A percentile compares a stretch with the other conserved stretches of the same genome.
Evolutionary conservation across 495 filamentous ascomycete genomes (phyloP).

Genomic region (Aspergillus asperescens): DNA sequence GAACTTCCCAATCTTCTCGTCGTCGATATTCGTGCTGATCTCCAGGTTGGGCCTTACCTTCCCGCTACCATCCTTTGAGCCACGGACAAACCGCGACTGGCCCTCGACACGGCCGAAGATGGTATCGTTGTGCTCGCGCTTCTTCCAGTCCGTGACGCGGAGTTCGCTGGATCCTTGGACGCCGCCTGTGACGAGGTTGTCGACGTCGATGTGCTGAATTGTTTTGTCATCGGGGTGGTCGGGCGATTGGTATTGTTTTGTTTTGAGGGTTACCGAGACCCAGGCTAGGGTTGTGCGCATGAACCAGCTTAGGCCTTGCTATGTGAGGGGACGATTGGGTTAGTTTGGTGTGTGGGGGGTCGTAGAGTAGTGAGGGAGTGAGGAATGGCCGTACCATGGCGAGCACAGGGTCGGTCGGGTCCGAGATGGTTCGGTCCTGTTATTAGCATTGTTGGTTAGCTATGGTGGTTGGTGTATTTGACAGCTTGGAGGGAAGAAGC

Average conservation of each 20-base stretch:
- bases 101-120: constrained; percentile 73
- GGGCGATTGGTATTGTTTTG: constrained; percentile 65
- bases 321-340: neutral
- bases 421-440: constrained; percentile 77
- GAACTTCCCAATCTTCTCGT: constrained; percentile 43
- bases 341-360: constrained; percentile 16
- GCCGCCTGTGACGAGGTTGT: constrained; percentile 71
- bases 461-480: neutral
- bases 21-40: constrained; percentile 29
- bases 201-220: constrained; percentile 71
- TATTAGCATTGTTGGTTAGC: neutral
- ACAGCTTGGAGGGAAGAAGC: neutral
- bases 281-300: constrained; percentile 68
- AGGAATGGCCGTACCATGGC: constrained; percentile 44
- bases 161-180: constrained; percentile 66
- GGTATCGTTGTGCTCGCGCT: constrained; percentile 68
- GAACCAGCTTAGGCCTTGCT: constrained; percentile 81
- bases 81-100: constrained; percentile 50
- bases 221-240: constrained; percentile 36
- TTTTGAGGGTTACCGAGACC: constrained; percentile 65
- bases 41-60: constrained; percentile 34
- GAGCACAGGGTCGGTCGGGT: constrained; percentile 65
- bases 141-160: constrained; percentile 64
- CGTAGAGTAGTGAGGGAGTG: neutral
- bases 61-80: constrained; percentile 28